Evolutionary conservation across 1,284 basidiomycete genomes (phyloP).

Genomic region (Boletus coffeatus): DNA sequence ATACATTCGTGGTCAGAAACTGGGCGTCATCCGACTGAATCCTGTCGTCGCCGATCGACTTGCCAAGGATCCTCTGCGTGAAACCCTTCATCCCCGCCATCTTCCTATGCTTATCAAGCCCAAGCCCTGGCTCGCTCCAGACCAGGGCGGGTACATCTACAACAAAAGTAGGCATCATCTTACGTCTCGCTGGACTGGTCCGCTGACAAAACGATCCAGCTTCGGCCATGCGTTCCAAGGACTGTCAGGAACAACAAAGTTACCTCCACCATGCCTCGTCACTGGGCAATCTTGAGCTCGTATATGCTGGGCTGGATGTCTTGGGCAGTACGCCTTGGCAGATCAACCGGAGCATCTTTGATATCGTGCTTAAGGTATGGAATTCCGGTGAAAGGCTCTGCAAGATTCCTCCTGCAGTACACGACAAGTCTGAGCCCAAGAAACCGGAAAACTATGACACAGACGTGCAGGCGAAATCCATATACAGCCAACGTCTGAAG

Average conservation of each 20-base stretch:
- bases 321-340: slow-evolving; percentile 90
- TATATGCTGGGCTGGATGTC: slow-evolving; percentile 88
- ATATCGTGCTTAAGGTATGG: slow-evolving; percentile 76
- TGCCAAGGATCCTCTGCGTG: slow-evolving; percentile 71
- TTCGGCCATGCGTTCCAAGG: slow-evolving; percentile 89
- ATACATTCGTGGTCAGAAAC: slow-evolving; percentile 86
- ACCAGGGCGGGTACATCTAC: slow-evolving; percentile 83
- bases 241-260: slow-evolving; percentile 79
- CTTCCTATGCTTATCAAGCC: slow-evolving; percentile 95
- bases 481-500: slow-evolving; percentile 61
- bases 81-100: slow-evolving; percentile 87
- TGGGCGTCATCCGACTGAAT: slow-evolving; percentile 90
- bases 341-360: slow-evolving; percentile 77
- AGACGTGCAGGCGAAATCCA: slow-evolving; percentile 61
- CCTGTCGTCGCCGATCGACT: slow-evolving; percentile 75
- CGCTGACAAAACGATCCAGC: slow-evolving; percentile 35
- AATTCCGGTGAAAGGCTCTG: slow-evolving; percentile 74
- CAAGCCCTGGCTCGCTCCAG: slow-evolving; percentile 78
- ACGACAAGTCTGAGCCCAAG: slow-evolving; percentile 59
- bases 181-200: background rate
- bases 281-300: slow-evolving; percentile 75
- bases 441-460: slow-evolving; percentile 57
- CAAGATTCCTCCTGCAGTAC: slow-evolving; percentile 62
- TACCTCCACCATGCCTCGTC: slow-evolving; percentile 79
- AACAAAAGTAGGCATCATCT: slow-evolving; percentile 53